Base-by-base conservation (phyloP, 2,329 filamentous ascomycete genomes). In the Annulohypoxylon truncatum region DNA sequence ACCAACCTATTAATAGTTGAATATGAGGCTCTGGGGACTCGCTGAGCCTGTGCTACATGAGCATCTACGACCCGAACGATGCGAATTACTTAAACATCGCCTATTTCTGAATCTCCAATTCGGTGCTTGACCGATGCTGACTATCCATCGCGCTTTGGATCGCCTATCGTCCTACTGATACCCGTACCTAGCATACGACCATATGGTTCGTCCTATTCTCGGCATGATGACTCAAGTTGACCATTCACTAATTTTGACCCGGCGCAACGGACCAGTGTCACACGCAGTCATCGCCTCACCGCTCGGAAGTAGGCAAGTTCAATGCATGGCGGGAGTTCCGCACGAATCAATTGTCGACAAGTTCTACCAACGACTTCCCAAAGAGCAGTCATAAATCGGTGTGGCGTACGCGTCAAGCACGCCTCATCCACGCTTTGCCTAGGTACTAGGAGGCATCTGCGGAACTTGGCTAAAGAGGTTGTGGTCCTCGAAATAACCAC, bases 201-300 rank as follows among this genome's bases (percentile, higher is more conserved):
- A 38, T 46, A 15, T 35, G 50, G 63, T 24, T 31, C 31, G 24
- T 31, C 42, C 38, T 54, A 66, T 66, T 62, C 50, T 68, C 46
- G 62, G 50, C 51, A 44, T 60, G 50, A 64, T 69, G 66, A 67
- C 63, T 61, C 52, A 44, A 69, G 13, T 42, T 42, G 50, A 35
- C 31, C 9, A 40, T 20, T 7, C 28, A 48, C 20, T 22, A 40
- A 33, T 35, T 48, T n/a, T 9, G 56, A 64, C 53, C 64, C 60
- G 60, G 56, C 26, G 18, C 15, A 35, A 38, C 60, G 63, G 63
- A 42, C 22, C 46, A 35, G 24, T 61, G 63, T 63, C 35, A 63
- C 50, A 35, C 54, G 29, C 54, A 38, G 40, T 61, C 63, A 58
- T 66, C 40, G 29, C 29, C 48, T 68, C 66, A 69, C 66, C 66